Evolutionary conservation across 2,329 filamentous ascomycete genomes (phyloP), one percentile per base, ranked within the genome.

Genomic region (Dactylellina leptospora): DNA sequence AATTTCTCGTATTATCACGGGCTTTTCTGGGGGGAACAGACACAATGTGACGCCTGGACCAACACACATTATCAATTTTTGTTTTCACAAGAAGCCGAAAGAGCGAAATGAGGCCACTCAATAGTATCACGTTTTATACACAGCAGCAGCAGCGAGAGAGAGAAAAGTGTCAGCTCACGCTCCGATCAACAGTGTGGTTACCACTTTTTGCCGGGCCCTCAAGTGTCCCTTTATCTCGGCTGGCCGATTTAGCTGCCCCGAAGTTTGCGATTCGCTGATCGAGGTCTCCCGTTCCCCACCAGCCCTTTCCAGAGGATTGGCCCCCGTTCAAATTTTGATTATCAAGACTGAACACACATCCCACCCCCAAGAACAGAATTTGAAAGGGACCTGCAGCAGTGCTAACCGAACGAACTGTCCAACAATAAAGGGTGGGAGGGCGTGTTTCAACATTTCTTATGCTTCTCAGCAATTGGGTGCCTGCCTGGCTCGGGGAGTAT

Each of bases 211-310:
- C 56, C 51, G 66, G 66, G 25, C 60, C 45, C 54, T 48, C 38
- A 23, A 63, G 59, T 63, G 48, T 72, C 68, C 66, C 54, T 72
- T 72, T 72, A 72, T 72, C 68, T 72, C 59, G 68, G 68, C 53
- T 64, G 68, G 59, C 59, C 51, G 59, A 72, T 64, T 64, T 59
- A 47, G 40, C 45, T 72, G 68, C 68, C 68, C 68, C 68, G 68
- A 55, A 56, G 68, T 64, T 54, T 72, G 33, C 68, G 59, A 72
- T 72, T 72, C 68, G 68, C 68, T 72, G 68, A 72, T 64, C 59
- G 23, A 64, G 47, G 45, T 36, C 30, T 60, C 38, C 45, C 42
- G 38, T 55, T 71, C 68, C 68, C 68, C 68, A 72, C 68, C 68
- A 72, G 42, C 68, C 66, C 68, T 60, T 59, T 64, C 59, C 60